phyloP scores from a whole-genome alignment of 371 early-diverging fungal species.

The Entomophthora muscae region DNA sequence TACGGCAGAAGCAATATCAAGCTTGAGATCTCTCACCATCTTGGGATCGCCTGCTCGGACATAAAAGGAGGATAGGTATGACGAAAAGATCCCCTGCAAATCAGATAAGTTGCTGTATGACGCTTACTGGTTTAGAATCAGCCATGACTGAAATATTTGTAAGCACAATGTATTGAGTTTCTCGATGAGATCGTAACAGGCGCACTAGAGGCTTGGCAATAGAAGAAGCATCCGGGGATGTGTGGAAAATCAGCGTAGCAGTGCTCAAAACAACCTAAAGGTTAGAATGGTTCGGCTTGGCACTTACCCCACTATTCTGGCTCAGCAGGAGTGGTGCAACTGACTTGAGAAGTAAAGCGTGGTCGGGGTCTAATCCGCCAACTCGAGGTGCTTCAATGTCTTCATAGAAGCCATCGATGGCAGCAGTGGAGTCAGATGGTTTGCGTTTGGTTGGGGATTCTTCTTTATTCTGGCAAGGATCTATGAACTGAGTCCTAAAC shows the following conservation, averaged over 20 bases:
- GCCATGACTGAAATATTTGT: conserved; percentile 62
- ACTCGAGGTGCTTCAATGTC: neutral
- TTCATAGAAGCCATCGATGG: neutral
- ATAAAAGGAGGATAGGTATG: conserved; percentile 57
- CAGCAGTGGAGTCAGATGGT: neutral
- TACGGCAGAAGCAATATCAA: conserved; percentile 61
- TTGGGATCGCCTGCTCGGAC: conserved; percentile 59
- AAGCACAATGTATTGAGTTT: conserved; percentile 58
- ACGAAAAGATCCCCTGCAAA: conserved; percentile 40
- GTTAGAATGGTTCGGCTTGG: neutral
- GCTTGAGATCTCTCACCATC: conserved; percentile 59
- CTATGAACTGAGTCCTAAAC: conserved; percentile 35
- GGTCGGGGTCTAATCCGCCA: conserved; percentile 47
- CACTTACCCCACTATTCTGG: conserved; percentile 60
- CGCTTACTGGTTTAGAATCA: conserved; percentile 33
- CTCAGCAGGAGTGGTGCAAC: conserved; percentile 65
- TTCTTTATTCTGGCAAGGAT: conserved; percentile 29
- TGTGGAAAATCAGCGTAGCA: conserved; percentile 45
- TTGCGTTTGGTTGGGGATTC: neutral
- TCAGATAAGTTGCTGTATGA: neutral
- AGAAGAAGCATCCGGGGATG: conserved; percentile 45
- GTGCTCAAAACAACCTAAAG: conserved; percentile 60
- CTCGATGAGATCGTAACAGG: conserved; percentile 47
- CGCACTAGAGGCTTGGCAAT: conserved; percentile 61
- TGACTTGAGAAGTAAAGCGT: conserved; percentile 44